Evolutionary conservation across 2,329 filamentous ascomycete species (phyloP), one percentile per base, ranked within the genome.

Genomic region (Ophiostoma australiae): DNA sequence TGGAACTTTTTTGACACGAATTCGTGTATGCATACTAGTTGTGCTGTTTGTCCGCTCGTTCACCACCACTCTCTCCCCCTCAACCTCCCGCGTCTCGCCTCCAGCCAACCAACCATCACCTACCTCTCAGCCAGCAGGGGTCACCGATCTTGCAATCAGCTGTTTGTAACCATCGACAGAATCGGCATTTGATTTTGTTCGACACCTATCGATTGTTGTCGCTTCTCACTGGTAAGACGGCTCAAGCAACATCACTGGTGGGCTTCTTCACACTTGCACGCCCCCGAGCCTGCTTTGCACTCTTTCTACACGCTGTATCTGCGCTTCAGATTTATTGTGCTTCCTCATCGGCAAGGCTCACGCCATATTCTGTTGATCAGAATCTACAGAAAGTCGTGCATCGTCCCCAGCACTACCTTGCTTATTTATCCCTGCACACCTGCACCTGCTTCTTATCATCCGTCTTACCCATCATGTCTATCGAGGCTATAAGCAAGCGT

Each of bases 1-100:
- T 74, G 72, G 73, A 73, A 74, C 72, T 65, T 73, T 74, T 74
- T 74, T 72, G 73, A 73, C 70, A 71, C 72, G 52, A 67, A 65
- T 41, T 68, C 70, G 71, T 71, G 67, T 71, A 73, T 73, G 71
- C 66, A 69, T 74, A 73, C 27, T 66, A 48, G 69, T 65, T 70
- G 33, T 41, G 48, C 66, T 52, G 66, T 35, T 37, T 70, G 41
- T 33, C 66, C 52, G 68, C 52, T 41, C 69, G 37, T 39, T n/a
- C 37, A 37, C 66, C 31, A 23, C 27, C 17, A 4, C 70, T 15
- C 13, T 35, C 58, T 69, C 67, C 13, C 48, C 66, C 27, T 67
- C 39, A 17, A 20, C 13, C 15, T 17, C 58, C 58, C 17, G 11
- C 4, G 3, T 33, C 44, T 31, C 11, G 37, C n/a, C 37, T 63